phyloP scores from a whole-genome alignment of 805 yeast species.

The Yarrowia deformans region DNA sequence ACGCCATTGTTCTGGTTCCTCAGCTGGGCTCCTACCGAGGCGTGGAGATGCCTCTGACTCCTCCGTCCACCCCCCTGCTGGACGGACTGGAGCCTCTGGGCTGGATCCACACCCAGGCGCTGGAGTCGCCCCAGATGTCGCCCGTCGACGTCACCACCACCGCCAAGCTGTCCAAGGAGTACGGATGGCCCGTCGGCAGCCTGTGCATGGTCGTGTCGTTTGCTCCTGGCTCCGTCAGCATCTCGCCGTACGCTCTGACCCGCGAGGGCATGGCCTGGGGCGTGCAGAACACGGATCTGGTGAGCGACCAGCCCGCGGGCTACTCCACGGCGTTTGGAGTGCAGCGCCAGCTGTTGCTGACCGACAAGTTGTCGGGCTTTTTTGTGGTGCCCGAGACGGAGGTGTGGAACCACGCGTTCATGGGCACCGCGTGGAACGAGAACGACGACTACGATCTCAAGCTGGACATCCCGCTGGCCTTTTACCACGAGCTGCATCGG shows the following conservation, averaged over 20 bases:
- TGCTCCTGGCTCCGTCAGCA: slow-evolving; percentile 83
- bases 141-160: slow-evolving; percentile 76
- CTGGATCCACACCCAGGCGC: slow-evolving; percentile 90
- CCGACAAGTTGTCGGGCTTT: slow-evolving; percentile 79
- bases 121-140: slow-evolving; percentile 66
- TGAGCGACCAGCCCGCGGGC: slow-evolving; percentile 68
- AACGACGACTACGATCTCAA: slow-evolving; percentile 68
- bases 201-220: slow-evolving; percentile 72
- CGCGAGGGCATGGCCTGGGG: slow-evolving; percentile 86
- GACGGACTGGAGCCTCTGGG: slow-evolving; percentile 82
- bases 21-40: slow-evolving; percentile 78
- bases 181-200: slow-evolving; percentile 55
- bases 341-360: slow-evolving; percentile 71
- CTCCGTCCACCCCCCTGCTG: slow-evolving; percentile 51
- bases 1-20: slow-evolving; percentile 78
- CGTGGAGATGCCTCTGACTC: slow-evolving; percentile 68
- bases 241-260: slow-evolving; percentile 68
- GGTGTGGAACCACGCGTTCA: slow-evolving; percentile 90
- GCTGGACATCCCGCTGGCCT: slow-evolving; percentile 79
- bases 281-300: slow-evolving; percentile 59
- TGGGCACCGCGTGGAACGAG: slow-evolving; percentile 82
- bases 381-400: slow-evolving; percentile 85
- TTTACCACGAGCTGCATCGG: slow-evolving; percentile 85
- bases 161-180: slow-evolving; percentile 52
- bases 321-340: slow-evolving; percentile 66